phyloP scores from a whole-genome alignment of 352 stramenopile genomes.

The Phytophthora europaea region DNA sequence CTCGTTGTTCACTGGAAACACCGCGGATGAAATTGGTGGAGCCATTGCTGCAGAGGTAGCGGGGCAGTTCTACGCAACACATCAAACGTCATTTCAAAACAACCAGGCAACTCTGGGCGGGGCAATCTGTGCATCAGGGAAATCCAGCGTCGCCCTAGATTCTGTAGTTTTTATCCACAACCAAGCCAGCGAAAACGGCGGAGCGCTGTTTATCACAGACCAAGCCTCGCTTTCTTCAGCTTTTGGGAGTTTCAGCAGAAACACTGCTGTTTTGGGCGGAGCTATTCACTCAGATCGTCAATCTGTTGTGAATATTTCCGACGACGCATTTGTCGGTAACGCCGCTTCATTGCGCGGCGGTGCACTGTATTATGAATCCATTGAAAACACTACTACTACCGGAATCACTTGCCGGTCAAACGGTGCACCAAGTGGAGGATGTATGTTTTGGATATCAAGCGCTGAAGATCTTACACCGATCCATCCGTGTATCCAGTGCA shows the following conservation, averaged over 20 bases:
- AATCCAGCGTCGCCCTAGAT: constrained; percentile 21
- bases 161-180: constrained; percentile 34
- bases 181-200: constrained; percentile 33
- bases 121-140: constrained; percentile 27
- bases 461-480: constrained; percentile 29
- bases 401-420: constrained; percentile 50
- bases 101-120: constrained; percentile 56
- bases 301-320: constrained; percentile 16
- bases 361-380: constrained; percentile 56
- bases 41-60: constrained; percentile 43
- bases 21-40: constrained; percentile 55
- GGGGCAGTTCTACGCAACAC: constrained; percentile 23
- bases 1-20: constrained; percentile 54
- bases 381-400: constrained; percentile 29
- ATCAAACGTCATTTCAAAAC: constrained; percentile 33
- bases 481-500: constrained; percentile 50
- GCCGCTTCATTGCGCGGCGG: constrained; percentile 49
- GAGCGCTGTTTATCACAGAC: constrained; percentile 47
- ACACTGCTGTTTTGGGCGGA: constrained; percentile 48
- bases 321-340: constrained; percentile 47
- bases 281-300: constrained; percentile 47
- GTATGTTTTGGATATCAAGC: constrained; percentile 68
- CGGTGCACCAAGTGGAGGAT: constrained; percentile 60
- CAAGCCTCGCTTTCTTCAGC: constrained; percentile 31
- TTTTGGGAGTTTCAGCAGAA: constrained; percentile 31